These are phyloP conservation scores for Parastagonospora nodorum DNA, from an alignment of 2,329 filamentous ascomycete species.

Conservation along the genomic window DNA sequence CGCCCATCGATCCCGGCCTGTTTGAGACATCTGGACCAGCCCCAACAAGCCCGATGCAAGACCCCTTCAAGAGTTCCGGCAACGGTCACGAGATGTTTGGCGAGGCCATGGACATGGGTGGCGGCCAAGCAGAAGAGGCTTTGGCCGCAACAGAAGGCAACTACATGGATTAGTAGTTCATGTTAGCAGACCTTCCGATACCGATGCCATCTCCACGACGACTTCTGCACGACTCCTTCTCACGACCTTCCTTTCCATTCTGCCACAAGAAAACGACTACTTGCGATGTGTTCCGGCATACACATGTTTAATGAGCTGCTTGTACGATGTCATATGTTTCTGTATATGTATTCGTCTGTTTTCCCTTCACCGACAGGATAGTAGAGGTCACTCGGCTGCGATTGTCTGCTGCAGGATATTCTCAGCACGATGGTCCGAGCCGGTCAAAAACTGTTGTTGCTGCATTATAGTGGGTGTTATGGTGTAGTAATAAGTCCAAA, in stretches of 20 bases:
- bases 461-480: conserved; percentile 21
- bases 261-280: no score
- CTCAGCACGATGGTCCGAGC: not conserved
- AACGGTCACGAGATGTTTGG: conserved; percentile 45
- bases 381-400: conserved; percentile 1
- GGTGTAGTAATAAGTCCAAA: conserved; percentile 9
- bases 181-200: not conserved
- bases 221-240: not conserved
- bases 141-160: conserved; percentile 43
- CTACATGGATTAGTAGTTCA: conserved; percentile 37
- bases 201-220: not conserved
- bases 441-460: conserved; percentile 1
- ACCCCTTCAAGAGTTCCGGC: conserved; percentile 45
- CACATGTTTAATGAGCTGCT: no score
- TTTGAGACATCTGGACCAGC: conserved; percentile 40
- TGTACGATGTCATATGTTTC: conserved; percentile 2
- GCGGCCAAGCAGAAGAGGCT: conserved; percentile 46
- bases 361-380: not conserved
- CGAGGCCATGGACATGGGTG: conserved; percentile 41
- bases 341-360: conserved; percentile 16
- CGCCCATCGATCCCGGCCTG: conserved; percentile 44
- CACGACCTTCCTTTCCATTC: no score
- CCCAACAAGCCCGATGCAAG: conserved; percentile 41
- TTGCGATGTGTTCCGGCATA: no score
- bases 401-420: not conserved